Evolutionary conservation across 768 basidiomycete genomes (phyloP), one percentile per base, ranked within the genome.

Genomic region (Cyclocybe aegerita): DNA sequence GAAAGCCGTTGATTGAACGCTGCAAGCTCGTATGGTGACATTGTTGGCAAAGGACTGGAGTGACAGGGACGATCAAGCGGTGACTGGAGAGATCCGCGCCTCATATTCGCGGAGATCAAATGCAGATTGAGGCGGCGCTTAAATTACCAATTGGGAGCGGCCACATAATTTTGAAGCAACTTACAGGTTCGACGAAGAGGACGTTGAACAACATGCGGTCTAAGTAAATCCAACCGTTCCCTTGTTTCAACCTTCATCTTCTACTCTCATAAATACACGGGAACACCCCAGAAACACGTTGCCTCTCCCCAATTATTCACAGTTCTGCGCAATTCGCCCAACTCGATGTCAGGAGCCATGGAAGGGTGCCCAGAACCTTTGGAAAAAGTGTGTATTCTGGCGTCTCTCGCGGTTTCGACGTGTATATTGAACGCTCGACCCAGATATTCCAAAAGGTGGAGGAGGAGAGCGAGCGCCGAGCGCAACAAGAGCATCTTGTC

Each of bases 401-500:
- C 33, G 1, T 15, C 39, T 9, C 46, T n/a, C 33, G 32, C n/a
- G 30, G 14, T n/a, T 31, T 14, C 15, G 33, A 17, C 9, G 29
- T 16, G 15, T 29, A 45, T 48, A 29, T 9, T 45, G 23, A 9
- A 10, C n/a, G n/a, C 17, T 14, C 43, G 15, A 32, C 16, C 17
- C n/a, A 85, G 83, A 81, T 78, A 51, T 85, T 85, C 63, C 75
- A 70, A 53, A 71, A 71, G 53, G 75, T 85, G 15, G 83, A 85
- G 57, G 70, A 78, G 51, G 80, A 80, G 57, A 82, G 72, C 60
- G 79, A 80, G 56, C 70, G 71, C 33, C 73, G 77, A 32, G 81
- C 78, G 9, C 63, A 67, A 46, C 68, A 70, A 48, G 71, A 71
- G 39, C 52, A 37, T 5, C 55, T 43, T 12, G 46, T 38, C 46